A percentile compares a stretch with the other conserved stretches of the same genome.
phyloP scores from a whole-genome alignment of 1,139 yeast species.

The Magnusiomyces fungicola region DNA sequence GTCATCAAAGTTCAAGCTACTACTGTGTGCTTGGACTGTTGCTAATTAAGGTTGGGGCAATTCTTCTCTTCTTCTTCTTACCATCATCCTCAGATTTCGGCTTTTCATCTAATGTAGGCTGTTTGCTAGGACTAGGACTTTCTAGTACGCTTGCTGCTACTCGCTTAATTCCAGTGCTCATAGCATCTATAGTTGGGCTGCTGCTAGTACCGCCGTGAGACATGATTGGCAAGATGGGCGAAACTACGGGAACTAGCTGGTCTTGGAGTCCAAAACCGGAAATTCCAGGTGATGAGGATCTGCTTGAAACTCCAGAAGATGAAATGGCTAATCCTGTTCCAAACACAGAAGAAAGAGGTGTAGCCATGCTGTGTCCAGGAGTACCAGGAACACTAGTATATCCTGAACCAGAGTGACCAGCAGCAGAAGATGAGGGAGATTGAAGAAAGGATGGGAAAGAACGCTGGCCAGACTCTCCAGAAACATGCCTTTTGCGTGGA shows the following conservation, averaged over 20 bases:
- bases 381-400: neutral
- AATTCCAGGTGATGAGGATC: neutral
- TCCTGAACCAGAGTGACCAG: neutral
- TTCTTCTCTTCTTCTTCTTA: conserved; percentile 38
- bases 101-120: too few species aligned
- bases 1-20: neutral
- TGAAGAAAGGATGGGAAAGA: neutral
- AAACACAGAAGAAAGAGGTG: neutral
- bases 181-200: too few species aligned
- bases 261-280: neutral
- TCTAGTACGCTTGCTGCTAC: too few species aligned
- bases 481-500: conserved; percentile 1
- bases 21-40: neutral
- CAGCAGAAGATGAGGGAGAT: neutral
- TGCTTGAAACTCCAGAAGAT: neutral
- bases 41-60: conserved; percentile 40
- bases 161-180: too few species aligned
- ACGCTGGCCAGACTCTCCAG: conserved; percentile 3
- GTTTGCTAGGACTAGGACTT: too few species aligned
- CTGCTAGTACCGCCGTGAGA: neutral
- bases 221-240: neutral
- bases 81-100: too few species aligned
- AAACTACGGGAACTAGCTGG: neutral
- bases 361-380: too few species aligned
- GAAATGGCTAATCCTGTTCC: neutral